Percentiles rank a stretch among this genome's conserved stretches.
Evolutionary conservation across 202 grass and related monocot genomes (phyloP).

Genomic region (Digitaria exilis): DNA sequence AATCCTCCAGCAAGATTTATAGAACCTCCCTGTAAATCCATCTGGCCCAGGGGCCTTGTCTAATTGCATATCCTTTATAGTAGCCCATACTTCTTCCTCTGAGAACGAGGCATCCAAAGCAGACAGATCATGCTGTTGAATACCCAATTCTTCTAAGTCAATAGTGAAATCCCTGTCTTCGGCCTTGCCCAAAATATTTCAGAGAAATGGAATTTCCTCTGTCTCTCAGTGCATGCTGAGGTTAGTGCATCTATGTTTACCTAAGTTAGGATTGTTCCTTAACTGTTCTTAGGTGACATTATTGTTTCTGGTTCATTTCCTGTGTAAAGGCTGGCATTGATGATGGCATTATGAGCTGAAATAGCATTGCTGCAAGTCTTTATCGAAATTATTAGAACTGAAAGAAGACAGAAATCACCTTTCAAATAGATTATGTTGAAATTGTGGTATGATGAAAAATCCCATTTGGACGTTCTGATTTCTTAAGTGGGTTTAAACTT

Average conservation of each 20-base stretch:
- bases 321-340: background rate
- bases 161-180: no score
- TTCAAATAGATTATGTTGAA: slow-evolving; percentile 3
- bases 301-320: background rate
- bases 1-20: no score
- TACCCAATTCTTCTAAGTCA: no score
- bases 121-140: no score
- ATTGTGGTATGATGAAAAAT: background rate
- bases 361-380: background rate
- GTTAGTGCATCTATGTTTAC: background rate
- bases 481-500: background rate
- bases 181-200: no score
- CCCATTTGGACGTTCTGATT: background rate
- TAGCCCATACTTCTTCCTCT: no score
- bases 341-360: background rate
- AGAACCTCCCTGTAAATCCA: no score
- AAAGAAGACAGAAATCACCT: background rate
- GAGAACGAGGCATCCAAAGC: no score
- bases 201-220: background rate
- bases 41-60: no score
- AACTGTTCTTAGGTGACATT: background rate
- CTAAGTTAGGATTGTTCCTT: background rate
- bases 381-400: background rate
- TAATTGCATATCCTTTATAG: no score
- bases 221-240: background rate